phyloP scores from a whole-genome alignment of 495 filamentous ascomycete genomes.

The Penicillium ucsense region DNA sequence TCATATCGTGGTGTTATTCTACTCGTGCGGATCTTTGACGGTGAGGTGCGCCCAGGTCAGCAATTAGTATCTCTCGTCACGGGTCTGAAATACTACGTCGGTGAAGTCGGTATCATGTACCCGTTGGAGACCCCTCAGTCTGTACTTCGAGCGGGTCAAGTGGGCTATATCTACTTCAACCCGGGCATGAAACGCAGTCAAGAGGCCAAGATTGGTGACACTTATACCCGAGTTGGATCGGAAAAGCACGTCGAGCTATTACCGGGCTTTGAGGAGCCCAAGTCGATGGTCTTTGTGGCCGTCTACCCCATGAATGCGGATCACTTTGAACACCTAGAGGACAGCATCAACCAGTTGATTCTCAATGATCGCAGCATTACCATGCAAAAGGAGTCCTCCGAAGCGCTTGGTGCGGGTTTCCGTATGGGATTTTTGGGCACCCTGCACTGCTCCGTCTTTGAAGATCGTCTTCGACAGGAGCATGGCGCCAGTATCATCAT shows the following conservation, averaged over 20 bases:
- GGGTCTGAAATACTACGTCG: conserved; percentile 76
- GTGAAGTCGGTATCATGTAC: conserved; percentile 95
- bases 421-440: conserved; percentile 92
- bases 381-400: conserved; percentile 83
- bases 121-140: conserved; percentile 77
- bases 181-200: conserved; percentile 94
- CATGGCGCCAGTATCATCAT: conserved; percentile 95
- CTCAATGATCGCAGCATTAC: conserved; percentile 94
- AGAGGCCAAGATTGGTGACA: conserved; percentile 93
- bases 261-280: conserved; percentile 93
- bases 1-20: conserved; percentile 90
- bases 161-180: conserved; percentile 94
- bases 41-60: conserved; percentile 71
- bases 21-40: conserved; percentile 86
- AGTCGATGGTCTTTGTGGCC: conserved; percentile 97
- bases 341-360: conserved; percentile 87
- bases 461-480: conserved; percentile 91
- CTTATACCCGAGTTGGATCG: conserved; percentile 74
- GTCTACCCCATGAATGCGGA: conserved; percentile 87
- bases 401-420: conserved; percentile 90
- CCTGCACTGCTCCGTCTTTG: conserved; percentile 94
- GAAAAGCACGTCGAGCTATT: conserved; percentile 70
- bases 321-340: conserved; percentile 79
- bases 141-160: conserved; percentile 76
- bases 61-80: conserved; percentile 78